Evolutionary conservation across 768 basidiomycete species (phyloP), one percentile per base, ranked within the genome.

Genomic region (Tremella fuciformis): DNA sequence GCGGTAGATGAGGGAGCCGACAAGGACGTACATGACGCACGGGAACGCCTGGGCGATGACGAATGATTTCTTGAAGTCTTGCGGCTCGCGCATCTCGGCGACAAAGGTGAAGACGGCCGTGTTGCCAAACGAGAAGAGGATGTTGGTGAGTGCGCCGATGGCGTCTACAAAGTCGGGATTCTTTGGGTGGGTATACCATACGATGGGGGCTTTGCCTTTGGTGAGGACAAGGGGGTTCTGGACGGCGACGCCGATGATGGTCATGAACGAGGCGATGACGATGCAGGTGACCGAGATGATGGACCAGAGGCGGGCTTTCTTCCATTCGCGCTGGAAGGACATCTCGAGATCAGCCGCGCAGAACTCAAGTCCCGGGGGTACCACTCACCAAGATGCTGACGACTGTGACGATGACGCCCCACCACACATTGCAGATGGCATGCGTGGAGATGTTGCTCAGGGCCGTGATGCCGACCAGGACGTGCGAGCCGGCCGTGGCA

Each of bases 21-120:
- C 67, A 25, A 66, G 66, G 21, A 51, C 62, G 57, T 69, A 69
- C 22, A 69, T 57, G 13, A 59, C 37, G 38, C 55, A 39, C 18
- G 54, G 53, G 3, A 49, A 26, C 26, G 52, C 59, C 47, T 69
- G 67, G 40, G 57, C 58, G 26, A 69, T 56, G 15, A 63, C 46
- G 50, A 66, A 64, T 1, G 67, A 69, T 44, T 69, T 69, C 48
- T 65, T 65, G 59, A 65, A 69, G 29, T 69, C 64, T 7, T 69
- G 58, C 8, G 67, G 67, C 25, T 58, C 55, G 40, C 53, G 53
- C 67, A 69, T 69, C 62, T 63, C 50, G 7, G n/a, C 9, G 11
- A 53, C 62, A 53, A 65, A 69, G 11, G 62, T 58, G 54, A 69
- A 65, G 21, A 63, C 64, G 29, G 62, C 67, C 64, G 64, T 65